Evolutionary conservation across 2,329 filamentous ascomycete species (phyloP).

Genomic region (Colletotrichum orchidophilum): DNA sequence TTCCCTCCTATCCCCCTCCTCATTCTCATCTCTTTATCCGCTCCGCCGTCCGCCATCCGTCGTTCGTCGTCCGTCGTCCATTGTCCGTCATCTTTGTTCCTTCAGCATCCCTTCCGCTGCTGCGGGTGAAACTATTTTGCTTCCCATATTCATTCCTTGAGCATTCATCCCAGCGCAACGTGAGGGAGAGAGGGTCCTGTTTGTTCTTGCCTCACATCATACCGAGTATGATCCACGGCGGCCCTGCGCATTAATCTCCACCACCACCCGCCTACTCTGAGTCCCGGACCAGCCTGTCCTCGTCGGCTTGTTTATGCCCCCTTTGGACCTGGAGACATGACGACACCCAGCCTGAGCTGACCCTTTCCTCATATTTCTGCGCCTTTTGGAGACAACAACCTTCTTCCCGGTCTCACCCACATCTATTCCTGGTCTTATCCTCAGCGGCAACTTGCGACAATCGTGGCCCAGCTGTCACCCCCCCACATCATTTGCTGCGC

Average conservation of each 20-base stretch:
- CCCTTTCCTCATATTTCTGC: slow-evolving; percentile 9
- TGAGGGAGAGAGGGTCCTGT: neutral
- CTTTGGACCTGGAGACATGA: slow-evolving; percentile 29
- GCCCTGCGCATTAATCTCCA: slow-evolving; percentile 2
- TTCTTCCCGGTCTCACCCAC: slow-evolving; percentile 15
- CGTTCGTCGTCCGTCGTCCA: neutral
- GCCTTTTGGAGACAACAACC: slow-evolving; percentile 12
- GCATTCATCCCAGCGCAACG: neutral
- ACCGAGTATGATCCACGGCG: neutral
- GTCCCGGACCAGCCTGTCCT: neutral
- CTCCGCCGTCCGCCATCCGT: neutral
- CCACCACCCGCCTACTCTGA: neutral
- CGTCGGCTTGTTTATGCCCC: slow-evolving; percentile 6
- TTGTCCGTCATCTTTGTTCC: neutral
- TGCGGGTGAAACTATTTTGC: slow-evolving; percentile 6
- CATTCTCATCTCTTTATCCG: slow-evolving; percentile 1
- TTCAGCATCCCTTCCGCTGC: slow-evolving; percentile 6
- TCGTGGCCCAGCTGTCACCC: slow-evolving; percentile 6
- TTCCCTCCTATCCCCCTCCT: slow-evolving; percentile 25
- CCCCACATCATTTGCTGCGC: neutral
- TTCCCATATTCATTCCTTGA: slow-evolving; percentile 1
- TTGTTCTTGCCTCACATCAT: neutral
- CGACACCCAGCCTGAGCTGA: slow-evolving; percentile 30
- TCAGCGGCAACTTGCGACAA: slow-evolving; percentile 8
- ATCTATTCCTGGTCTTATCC: neutral